These are phyloP conservation scores for Penicillium thymicola DNA, from an alignment of 2,329 filamentous ascomycete genomes.

Conservation along the genomic window DNA sequence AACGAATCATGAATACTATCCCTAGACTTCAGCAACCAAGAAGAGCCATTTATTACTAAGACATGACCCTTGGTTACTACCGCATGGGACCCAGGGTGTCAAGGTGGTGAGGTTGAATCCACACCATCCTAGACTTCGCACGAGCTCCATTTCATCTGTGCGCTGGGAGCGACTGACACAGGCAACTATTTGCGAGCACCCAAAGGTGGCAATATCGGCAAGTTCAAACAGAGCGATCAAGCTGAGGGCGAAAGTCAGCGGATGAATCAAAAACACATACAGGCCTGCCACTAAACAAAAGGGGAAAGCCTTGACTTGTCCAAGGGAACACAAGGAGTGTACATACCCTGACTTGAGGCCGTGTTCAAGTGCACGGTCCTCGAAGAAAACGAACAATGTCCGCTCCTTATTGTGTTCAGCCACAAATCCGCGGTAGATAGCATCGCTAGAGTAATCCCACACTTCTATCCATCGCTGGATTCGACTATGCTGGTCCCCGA, in stretches of 20 bases:
- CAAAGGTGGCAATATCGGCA: constrained; percentile 67
- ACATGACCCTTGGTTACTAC: constrained; percentile 55
- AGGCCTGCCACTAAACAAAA: background rate
- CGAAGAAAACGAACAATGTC: constrained; percentile 85
- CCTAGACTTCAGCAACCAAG: constrained; percentile 78
- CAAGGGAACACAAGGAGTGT: background rate
- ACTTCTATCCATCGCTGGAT: constrained; percentile 40
- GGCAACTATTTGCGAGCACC: constrained; percentile 73
- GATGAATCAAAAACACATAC: background rate
- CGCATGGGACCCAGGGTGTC: constrained; percentile 62
- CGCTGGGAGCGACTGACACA: constrained; percentile 73
- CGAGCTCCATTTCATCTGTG: constrained; percentile 59
- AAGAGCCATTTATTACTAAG: constrained; percentile 80
- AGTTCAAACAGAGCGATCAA: constrained; percentile 90
- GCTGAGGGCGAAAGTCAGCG: constrained; percentile 43
- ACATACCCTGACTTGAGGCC: constrained; percentile 86
- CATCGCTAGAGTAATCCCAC: constrained; percentile 75
- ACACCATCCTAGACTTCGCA: constrained; percentile 87
- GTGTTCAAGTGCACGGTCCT: constrained; percentile 65
- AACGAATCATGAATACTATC: background rate
- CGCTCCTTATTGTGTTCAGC: constrained; percentile 66
- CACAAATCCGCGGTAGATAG: constrained; percentile 82
- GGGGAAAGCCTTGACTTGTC: background rate
- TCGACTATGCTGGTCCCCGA: constrained; percentile 20
- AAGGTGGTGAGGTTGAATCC: constrained; percentile 82